These are phyloP conservation scores for Corinectria fuckeliana DNA, from an alignment of 2,329 filamentous ascomycete species.

Conservation along the genomic window DNA sequence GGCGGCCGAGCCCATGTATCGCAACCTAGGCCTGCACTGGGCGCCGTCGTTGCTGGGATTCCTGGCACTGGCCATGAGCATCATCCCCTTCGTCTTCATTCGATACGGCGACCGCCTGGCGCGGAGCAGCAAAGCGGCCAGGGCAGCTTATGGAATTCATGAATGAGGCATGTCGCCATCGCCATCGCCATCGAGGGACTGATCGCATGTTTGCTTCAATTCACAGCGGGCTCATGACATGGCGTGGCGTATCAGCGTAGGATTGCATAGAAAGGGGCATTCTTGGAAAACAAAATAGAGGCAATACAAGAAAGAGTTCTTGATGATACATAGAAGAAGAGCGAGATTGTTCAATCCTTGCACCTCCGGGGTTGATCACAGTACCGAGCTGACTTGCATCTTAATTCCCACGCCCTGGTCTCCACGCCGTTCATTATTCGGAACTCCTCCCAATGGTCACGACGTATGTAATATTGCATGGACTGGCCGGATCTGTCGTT, in stretches of 20 bases:
- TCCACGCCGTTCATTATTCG: too few relatives aligned
- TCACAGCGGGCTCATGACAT: neutral
- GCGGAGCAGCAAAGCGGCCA: slow-evolving; percentile 36
- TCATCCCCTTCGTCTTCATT: slow-evolving; percentile 43
- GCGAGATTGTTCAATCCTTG: too few relatives aligned
- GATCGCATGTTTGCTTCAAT: neutral
- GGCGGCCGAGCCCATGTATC: slow-evolving; percentile 43
- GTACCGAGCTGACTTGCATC: too few relatives aligned
- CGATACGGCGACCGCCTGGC: slow-evolving; percentile 40
- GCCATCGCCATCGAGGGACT: too few relatives aligned
- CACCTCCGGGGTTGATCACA: too few relatives aligned
- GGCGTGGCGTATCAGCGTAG: neutral
- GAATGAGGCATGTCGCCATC: slow-evolving; percentile 9
- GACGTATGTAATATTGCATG: neutral
- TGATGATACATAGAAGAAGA: neutral
- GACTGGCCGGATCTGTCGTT: neutral
- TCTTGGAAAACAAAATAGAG: neutral
- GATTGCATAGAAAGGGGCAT: neutral
- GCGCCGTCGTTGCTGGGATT: slow-evolving; percentile 45
- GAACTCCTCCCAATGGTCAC: neutral
- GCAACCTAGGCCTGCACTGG: slow-evolving; percentile 43
- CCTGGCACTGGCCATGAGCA: slow-evolving; percentile 39
- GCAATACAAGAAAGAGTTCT: too few relatives aligned
- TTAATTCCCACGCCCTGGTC: neutral
- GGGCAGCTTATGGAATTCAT: slow-evolving; percentile 31